Evolutionary conservation across 2,329 filamentous ascomycete genomes (phyloP), one percentile per base, ranked within the genome.

Genomic region (Dactylella cylindrospora): DNA sequence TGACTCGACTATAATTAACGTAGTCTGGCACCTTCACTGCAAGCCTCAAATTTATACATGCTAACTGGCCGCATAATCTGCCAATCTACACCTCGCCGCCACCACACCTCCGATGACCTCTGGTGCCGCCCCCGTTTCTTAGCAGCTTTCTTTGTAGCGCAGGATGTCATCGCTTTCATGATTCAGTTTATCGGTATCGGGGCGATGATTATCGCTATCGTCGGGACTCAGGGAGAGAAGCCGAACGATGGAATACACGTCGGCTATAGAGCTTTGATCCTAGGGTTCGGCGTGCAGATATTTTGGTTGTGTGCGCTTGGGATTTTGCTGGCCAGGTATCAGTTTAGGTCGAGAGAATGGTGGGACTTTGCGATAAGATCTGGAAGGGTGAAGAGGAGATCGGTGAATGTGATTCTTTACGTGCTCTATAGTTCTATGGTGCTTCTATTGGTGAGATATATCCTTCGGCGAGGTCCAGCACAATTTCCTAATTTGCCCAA

Each of bases 1-100:
- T n/a, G n/a, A n/a, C n/a, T n/a, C 5, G 3, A 17, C 6, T 29
- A n/a, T 49, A 38, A 38, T 26, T 23, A 8, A n/a, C 20, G 13
- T 26, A 61, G 47, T 7, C 8, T 49, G 5, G 47, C 54, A 17
- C 54, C 49, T 3, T 61, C 43, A 4, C 12, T 62, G 5, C 55
- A 61, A 44, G 41, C 41, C 2, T 35, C 29, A 7, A 53, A 45
- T 23, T 13, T 61, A 5, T 53, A 43, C 23, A 39, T 49, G 29
- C 55, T 53, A n/a, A 38, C 40, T 8, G 35, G 47, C 10, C 47
- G 47, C 6, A 13, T 47, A 15, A 61, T 53, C 17, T 5, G 22
- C 6, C 23, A 17, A 20, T 53, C 29, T 3, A 52, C 40, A 8
- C 55, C 47, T 2, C n/a, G 13, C 1, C 29, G 22, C 19, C 15